Percentiles rank a stretch among this genome's conserved stretches.
Conservation (phyloP, 2,329 filamentous ascomycete species). For the Aaosphaeria pasadenensis region DNA sequence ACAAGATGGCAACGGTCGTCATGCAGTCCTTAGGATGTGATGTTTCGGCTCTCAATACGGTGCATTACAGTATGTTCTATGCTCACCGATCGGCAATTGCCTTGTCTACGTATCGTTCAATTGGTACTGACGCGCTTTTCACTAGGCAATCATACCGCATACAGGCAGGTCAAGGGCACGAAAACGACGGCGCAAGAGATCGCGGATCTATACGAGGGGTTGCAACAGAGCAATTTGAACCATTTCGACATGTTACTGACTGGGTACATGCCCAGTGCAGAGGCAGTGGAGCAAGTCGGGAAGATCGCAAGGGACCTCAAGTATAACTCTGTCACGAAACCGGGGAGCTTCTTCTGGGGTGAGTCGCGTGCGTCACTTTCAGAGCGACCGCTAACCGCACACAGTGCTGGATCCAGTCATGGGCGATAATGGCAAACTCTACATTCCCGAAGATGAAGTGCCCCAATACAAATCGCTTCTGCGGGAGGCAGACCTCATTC, state of each 20-base stretch:
- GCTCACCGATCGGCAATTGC: too few relatives aligned
- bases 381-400: not conserved
- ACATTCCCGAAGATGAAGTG: slow-evolving; percentile 87
- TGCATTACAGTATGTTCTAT: slow-evolving; percentile 79
- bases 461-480: slow-evolving; percentile 83
- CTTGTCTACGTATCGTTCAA: slow-evolving; percentile 1
- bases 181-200: slow-evolving; percentile 81
- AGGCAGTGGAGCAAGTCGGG: slow-evolving; percentile 79
- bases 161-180: slow-evolving; percentile 83
- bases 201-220: slow-evolving; percentile 75
- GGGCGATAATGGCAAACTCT: slow-evolving; percentile 91
- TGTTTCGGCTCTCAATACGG: slow-evolving; percentile 90
- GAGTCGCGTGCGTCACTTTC: slow-evolving; percentile 12
- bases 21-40: slow-evolving; percentile 93
- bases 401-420: slow-evolving; percentile 91
- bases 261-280: slow-evolving; percentile 87
- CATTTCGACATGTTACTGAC: slow-evolving; percentile 93
- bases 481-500: slow-evolving; percentile 79
- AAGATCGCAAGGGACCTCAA: slow-evolving; percentile 79
- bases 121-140: not conserved
- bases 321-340: slow-evolving; percentile 57
- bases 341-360: slow-evolving; percentile 88
- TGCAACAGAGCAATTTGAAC: slow-evolving; percentile 79
- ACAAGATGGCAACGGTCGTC: slow-evolving; percentile 93
- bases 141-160: slow-evolving; percentile 90